Base-by-base conservation (phyloP, 192 early-diverging fungal species). In the Radiomyces spectabilis region DNA sequence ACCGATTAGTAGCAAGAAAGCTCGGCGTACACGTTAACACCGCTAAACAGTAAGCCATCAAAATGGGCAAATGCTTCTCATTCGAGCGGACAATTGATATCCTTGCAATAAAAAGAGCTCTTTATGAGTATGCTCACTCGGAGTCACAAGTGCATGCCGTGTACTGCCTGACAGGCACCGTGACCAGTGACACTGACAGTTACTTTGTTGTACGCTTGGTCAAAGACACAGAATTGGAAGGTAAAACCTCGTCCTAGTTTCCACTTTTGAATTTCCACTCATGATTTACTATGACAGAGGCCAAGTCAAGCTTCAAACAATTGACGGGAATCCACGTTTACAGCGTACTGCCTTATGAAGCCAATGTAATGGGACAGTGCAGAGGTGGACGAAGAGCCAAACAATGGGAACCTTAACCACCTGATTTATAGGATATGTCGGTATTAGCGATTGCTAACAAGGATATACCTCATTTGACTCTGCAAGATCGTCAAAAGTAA, bases 41-140 rank as follows among this genome's bases (percentile, higher is more conserved):
- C 15, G 46, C 46, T 9, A 48, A 48, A 31, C 46, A 48, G 46
- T 48, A 48, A 48, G 46, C 15, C 15, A 4, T 43, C 24, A 24
- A 19, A 10, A 24, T 6, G 7, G 15, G 24, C 5, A 8, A 43
- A 27, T 31, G 15, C 24, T 15, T 12, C 9, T 22, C 9, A 6
- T 13, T 27, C 21, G 7, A 15, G 24, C 30, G 21, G 24, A 25
- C 16, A 21, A 48, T 35, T 35, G 13, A 8, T 35, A 8, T 8
- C 33, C 13, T 13, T 13, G 5, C 13, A 8, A 13, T 13, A 25
- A 29, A 27, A 29, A 48, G 46, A 2, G 46, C 46, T 30, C 24
- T 48, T 4, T 48, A 48, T 26, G 21, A 48, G 9, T 48, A 48
- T 22, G 24, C 46, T 27, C 3, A 21, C 16, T 4, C 24, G 25